Percentiles rank a stretch among this genome's conserved stretches.
These are phyloP conservation scores for Trichocomaceae sp. DNA, from an alignment of 2,329 filamentous ascomycete genomes.

Conservation along the genomic window DNA sequence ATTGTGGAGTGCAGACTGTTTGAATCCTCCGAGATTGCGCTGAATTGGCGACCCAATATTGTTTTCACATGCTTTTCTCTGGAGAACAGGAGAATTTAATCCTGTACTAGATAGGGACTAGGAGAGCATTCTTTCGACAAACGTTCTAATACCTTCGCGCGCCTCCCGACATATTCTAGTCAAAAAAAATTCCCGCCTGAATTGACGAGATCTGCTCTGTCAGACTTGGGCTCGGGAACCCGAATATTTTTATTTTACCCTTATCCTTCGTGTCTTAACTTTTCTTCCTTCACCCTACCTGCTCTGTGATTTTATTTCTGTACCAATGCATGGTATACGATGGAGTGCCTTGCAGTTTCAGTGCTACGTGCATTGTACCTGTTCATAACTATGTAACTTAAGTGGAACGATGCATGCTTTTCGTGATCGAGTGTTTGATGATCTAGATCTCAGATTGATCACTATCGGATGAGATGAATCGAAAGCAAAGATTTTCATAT, in stretches of 20 bases:
- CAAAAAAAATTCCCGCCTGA: background rate
- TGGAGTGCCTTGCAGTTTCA: conserved; percentile 7
- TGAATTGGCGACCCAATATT: background rate
- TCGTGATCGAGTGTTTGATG: conserved; percentile 1
- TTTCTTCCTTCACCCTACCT: conserved; percentile 9
- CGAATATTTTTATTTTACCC: conserved; percentile 1
- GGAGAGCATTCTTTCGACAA: background rate
- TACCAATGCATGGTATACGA: conserved; percentile 7
- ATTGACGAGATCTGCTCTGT: background rate
- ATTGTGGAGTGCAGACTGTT: background rate
- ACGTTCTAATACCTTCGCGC: background rate
- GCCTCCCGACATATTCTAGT: background rate
- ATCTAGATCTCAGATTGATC: background rate
- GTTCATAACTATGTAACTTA: conserved; percentile 13
- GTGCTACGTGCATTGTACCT: conserved; percentile 11
- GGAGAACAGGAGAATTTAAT: background rate
- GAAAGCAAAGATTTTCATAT: background rate
- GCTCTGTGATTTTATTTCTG: conserved; percentile 8
- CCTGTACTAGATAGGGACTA: background rate
- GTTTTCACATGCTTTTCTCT: background rate
- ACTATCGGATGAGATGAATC: background rate
- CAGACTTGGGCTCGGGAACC: background rate
- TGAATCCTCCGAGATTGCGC: background rate
- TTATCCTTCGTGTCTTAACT: conserved; percentile 13
- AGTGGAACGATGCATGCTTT: conserved; percentile 11